Evolutionary conservation across 169 alveolate genomes (phyloP).

Genomic region (Perkinsus marinus): DNA sequence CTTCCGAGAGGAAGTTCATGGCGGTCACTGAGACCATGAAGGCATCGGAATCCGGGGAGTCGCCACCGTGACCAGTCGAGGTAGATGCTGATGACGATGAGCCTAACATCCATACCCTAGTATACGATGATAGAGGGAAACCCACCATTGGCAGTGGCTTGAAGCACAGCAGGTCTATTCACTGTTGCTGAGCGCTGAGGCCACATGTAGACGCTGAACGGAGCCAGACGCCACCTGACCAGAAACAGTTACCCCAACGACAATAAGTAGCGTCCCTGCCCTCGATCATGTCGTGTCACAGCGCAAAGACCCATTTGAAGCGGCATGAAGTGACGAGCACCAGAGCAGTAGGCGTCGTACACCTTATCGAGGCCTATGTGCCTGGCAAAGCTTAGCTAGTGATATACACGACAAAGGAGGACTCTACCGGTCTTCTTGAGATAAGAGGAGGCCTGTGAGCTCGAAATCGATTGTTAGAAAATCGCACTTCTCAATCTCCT

Average conservation of each 20-base stretch:
- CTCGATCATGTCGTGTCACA: neutral
- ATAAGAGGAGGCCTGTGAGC: neutral
- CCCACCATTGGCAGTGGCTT: neutral
- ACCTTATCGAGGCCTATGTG: constrained; percentile 47
- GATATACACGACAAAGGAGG: neutral
- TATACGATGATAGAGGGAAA: neutral
- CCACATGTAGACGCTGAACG: neutral
- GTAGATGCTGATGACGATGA: constrained; percentile 46
- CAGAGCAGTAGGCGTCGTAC: constrained; percentile 54
- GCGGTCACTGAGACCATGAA: constrained; percentile 43
- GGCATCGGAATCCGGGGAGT: constrained; percentile 13
- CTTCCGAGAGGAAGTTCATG: constrained; percentile 45
- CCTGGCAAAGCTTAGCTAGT: constrained; percentile 48
- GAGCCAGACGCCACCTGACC: neutral
- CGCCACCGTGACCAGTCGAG: constrained; percentile 39
- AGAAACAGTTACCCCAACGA: neutral
- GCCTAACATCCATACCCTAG: neutral
- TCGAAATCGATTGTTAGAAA: neutral
- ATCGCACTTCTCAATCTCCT: neutral
- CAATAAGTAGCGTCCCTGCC: neutral
- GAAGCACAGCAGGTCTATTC: neutral
- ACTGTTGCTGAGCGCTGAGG: neutral
- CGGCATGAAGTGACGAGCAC: constrained; percentile 54
- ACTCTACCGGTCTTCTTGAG: neutral
- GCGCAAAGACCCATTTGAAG: constrained; percentile 48